Base-by-base conservation (phyloP, 192 early-diverging fungal genomes). In the Allomyces arbusculus region DNA sequence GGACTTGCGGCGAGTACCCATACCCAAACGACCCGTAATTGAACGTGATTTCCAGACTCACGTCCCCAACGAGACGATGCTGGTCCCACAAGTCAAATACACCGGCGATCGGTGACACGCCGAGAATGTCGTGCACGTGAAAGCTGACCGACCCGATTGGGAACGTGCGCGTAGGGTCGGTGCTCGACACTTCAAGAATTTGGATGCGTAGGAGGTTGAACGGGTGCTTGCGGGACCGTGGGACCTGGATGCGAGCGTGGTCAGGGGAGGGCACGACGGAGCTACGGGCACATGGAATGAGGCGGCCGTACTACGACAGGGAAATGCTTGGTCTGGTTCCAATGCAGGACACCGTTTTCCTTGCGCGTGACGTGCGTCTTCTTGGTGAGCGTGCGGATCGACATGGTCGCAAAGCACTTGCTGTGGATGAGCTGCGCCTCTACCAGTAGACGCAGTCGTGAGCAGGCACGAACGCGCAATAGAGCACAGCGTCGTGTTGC, bases 21-120 rank as follows among this genome's bases (percentile, higher is more conserved):
- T 79, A 79, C n/a, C 78, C 78, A 64, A 79, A 79, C 23, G 58
- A 44, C 2, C 78, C 78, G 64, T 79, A 79, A 45, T 75, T 71
- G 61, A 70, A 78, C 8, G 78, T 79, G 19, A 79, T 62, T 50
- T 79, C 78, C 44, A 79, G 64, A 50, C 74, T 69, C 22, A 79
- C 70, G 23, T 71, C 67, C 22, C 78, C 78, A 1, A 79, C 69
- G 20, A 67, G 67, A 16, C 67, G 65, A 58, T 79, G 26, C 22
- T 69, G 67, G 23, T 71, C 67, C 74, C 74, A 76, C 58, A 77
- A 50, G 50, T 77, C 76, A 24, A 65, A 77, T 0, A 65, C 58
- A 14, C 75, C 75, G 0, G 74, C 64, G 23, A 76, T 74, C 16
- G 76, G 76, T 11, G 16, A 40, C 24, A 76, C 70, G 44, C 66